phyloP scores from a whole-genome alignment of 2,329 filamentous ascomycete genomes.

The Penicillium sp. region DNA sequence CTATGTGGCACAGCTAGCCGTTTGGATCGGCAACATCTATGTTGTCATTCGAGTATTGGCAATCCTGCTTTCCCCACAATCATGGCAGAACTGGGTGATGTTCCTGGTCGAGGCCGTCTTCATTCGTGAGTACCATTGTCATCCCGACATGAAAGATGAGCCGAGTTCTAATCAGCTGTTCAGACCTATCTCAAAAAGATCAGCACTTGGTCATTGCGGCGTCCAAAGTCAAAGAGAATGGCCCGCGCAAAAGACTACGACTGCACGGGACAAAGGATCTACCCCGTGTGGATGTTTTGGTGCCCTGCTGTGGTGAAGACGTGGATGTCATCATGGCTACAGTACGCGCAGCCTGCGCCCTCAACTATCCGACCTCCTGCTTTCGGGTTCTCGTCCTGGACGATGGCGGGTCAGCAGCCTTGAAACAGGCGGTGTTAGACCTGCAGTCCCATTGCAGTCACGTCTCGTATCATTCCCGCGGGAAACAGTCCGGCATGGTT shows the following conservation, averaged over 20 bases:
- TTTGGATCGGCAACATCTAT: conserved; percentile 24
- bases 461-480: conserved; percentile 56
- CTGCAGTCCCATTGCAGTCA: conserved; percentile 50
- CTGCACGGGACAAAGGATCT: conserved; percentile 46
- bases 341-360: conserved; percentile 54
- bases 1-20: conserved; percentile 17
- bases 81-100: conserved; percentile 32
- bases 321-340: conserved; percentile 60
- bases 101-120: conserved; percentile 28
- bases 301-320: conserved; percentile 61
- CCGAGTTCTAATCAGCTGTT: neutral
- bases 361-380: conserved; percentile 57
- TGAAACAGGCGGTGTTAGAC: conserved; percentile 43
- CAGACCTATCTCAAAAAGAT: conserved; percentile 26
- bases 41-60: conserved; percentile 21
- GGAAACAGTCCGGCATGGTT: conserved; percentile 39
- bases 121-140: conserved; percentile 19
- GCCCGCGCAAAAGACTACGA: conserved; percentile 24
- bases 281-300: conserved; percentile 56
- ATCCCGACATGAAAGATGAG: neutral
- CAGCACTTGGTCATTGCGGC: conserved; percentile 27
- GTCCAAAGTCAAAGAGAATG: conserved; percentile 6
- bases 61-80: conserved; percentile 11
- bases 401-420: conserved; percentile 52
- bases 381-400: conserved; percentile 60